A percentile compares a stretch with the other conserved stretches of the same genome.
These are phyloP conservation scores for Metschnikowia shivogae DNA, from an alignment of 805 yeast genomes.

Conservation along the genomic window DNA sequence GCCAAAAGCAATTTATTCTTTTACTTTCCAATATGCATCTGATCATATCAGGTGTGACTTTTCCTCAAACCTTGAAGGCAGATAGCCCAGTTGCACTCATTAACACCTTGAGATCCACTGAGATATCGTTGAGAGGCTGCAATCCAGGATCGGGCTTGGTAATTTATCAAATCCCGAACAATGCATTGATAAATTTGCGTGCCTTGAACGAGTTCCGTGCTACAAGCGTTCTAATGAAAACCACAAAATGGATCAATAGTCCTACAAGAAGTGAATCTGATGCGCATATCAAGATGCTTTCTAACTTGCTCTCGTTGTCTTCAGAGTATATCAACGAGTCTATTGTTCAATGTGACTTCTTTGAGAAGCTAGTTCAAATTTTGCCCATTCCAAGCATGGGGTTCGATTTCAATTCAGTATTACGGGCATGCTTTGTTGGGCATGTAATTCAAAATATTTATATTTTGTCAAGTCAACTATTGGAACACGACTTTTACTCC, in stretches of 20 bases:
- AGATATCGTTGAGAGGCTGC: constrained; percentile 59
- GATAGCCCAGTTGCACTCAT: constrained; percentile 41
- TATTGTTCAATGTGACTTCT: constrained; percentile 45
- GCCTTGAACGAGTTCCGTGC: constrained; percentile 39
- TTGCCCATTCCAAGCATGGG: constrained; percentile 47
- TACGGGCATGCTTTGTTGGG: constrained; percentile 47
- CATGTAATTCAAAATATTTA: constrained; percentile 47
- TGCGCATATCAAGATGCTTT: constrained; percentile 30
- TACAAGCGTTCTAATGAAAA: constrained; percentile 31
- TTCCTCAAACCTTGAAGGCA: constrained; percentile 35
- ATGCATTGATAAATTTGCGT: constrained; percentile 55
- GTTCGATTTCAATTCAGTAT: constrained; percentile 43
- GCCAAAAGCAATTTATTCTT: constrained; percentile 25
- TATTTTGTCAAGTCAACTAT: constrained; percentile 25
- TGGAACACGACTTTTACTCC: constrained; percentile 23
- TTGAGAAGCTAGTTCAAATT: constrained; percentile 48
- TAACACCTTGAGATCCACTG: constrained; percentile 60
- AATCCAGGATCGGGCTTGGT: constrained; percentile 38
- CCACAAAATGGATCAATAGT: constrained; percentile 34
- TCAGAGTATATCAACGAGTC: constrained; percentile 30
- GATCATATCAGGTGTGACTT: constrained; percentile 30
- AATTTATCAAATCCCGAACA: constrained; percentile 57
- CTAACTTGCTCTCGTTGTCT: constrained; percentile 32
- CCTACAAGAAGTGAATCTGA: constrained; percentile 22
- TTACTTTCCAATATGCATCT: constrained; percentile 35